phyloP scores from a whole-genome alignment of 768 basidiomycete species.

The Calocera cornea region DNA sequence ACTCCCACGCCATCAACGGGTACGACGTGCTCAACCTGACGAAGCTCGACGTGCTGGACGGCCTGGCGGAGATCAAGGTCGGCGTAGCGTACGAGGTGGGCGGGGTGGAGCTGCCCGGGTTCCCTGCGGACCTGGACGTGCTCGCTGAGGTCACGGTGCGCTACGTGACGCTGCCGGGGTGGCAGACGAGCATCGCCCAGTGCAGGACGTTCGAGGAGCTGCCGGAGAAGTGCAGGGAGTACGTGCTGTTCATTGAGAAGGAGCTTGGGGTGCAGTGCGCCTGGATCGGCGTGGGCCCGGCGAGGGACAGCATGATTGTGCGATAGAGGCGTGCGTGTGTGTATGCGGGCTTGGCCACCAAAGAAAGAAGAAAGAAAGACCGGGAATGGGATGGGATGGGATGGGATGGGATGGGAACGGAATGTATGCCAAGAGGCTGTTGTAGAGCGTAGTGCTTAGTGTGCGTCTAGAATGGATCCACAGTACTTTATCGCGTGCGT shows the following conservation, averaged over 20 bases:
- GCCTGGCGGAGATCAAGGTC: slow-evolving; percentile 74
- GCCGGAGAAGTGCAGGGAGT: slow-evolving; percentile 72
- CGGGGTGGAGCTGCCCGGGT: slow-evolving; percentile 63
- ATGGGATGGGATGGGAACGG: not conserved
- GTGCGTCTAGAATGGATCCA: too few species aligned
- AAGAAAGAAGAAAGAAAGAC: not conserved
- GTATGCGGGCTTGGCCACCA: not conserved
- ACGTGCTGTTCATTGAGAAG: slow-evolving; percentile 75
- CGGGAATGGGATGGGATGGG: not conserved
- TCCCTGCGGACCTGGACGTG: slow-evolving; percentile 83
- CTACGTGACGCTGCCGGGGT: slow-evolving; percentile 83
- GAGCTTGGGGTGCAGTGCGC: slow-evolving; percentile 59
- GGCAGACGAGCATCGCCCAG: slow-evolving; percentile 64
- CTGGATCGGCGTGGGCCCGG: slow-evolving; percentile 92
- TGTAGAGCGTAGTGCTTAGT: too few species aligned
- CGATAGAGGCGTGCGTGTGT: not conserved
- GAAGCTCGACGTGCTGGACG: slow-evolving; percentile 86
- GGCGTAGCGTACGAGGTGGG: slow-evolving; percentile 67
- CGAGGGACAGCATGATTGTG: slow-evolving; percentile 58
- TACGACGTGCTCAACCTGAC: slow-evolving; percentile 90
- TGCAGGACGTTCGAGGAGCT: slow-evolving; percentile 54
- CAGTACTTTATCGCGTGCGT: too few species aligned
- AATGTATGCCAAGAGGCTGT: too few species aligned
- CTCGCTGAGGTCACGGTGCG: slow-evolving; percentile 68
- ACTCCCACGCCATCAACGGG: slow-evolving; percentile 89